Evolutionary conservation across 495 filamentous ascomycete species (phyloP), one percentile per base, ranked within the genome.

Genomic region (Mytilinidion resinicola): DNA sequence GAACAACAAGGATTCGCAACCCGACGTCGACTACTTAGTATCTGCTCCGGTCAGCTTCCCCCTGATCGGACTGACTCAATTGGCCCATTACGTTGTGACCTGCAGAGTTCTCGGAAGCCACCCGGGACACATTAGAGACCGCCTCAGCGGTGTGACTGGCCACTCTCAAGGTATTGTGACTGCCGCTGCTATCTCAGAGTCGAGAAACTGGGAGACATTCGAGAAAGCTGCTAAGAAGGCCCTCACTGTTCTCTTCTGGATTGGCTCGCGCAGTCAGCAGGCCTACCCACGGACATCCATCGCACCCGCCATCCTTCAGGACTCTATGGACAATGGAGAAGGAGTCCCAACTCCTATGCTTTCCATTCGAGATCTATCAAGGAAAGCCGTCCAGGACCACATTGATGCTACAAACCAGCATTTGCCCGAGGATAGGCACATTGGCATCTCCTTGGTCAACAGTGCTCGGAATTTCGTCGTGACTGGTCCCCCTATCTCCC

Each of bases 161-260:
- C 95, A 99, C 72, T 99, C 95, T 1, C 95, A 99, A 68, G 95
- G 95, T 64, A 81, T 99, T 15, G 85, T 99, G 55, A 88, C 91
- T 12, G 93, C 95, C 12, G 91, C 91, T n/a, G 89, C 85, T 33
- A 93, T 95, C 51, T 87, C 95, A 4, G 86, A 90, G 2, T 86
- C 90, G 9, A 84, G 87, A 61, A 85, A 82, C 44, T 97, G 95
- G 95, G 88, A 95, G 58, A 87, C 86, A 1, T 97, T 95, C 65
- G 81, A 88, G 38, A 82, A 87, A 65, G 80, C 85, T 35, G 79
- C 90, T 36, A 86, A 80, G 51, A 80, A 87, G 66, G 87, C 91
- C 1, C 75, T 99, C 55, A 95, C 86, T 7, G 87, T 95, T 57
- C 86, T 99, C n/a, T 99, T 99, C 77, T 99, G 93, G 95, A 97